Percentiles rank a stretch among this genome's conserved stretches.
phyloP scores from a whole-genome alignment of 257 asterid genomes.

The Nicotiana noctiflora region DNA sequence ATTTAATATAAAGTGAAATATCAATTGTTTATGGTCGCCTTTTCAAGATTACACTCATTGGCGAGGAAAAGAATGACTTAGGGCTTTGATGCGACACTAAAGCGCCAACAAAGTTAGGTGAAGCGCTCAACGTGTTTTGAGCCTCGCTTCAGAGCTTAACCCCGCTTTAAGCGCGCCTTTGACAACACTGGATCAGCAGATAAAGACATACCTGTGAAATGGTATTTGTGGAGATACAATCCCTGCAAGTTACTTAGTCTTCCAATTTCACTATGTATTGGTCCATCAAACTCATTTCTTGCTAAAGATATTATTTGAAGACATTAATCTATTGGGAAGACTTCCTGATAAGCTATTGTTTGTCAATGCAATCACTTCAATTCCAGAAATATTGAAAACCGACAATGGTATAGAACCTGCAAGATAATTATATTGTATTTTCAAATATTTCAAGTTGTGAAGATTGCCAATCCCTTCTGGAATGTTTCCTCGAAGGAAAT shows the following conservation, averaged over 20 bases:
- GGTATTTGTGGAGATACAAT: background rate
- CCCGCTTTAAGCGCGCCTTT: too few relatives aligned
- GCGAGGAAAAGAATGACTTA: too few relatives aligned
- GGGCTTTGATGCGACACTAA: too few relatives aligned
- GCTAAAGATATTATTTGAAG: too few relatives aligned
- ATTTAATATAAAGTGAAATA: too few relatives aligned
- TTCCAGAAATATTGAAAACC: background rate
- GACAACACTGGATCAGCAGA: too few relatives aligned
- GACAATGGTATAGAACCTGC: background rate
- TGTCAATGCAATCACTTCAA: background rate
- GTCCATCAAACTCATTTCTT: background rate
- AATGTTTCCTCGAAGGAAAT: background rate
- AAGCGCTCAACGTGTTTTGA: too few relatives aligned
- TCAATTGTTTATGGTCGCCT: too few relatives aligned
- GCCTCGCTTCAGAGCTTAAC: too few relatives aligned
- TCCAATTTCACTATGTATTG: background rate
- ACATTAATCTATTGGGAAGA: too few relatives aligned
- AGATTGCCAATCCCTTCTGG: slow-evolving; percentile 16
- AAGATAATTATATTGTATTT: slow-evolving; percentile 11
- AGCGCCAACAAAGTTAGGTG: too few relatives aligned
- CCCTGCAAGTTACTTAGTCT: background rate
- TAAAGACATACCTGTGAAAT: background rate
- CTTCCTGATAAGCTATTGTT: background rate
- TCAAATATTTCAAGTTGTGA: background rate
- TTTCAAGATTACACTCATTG: too few relatives aligned